These are phyloP conservation scores for Dryas integrifolia DNA, from an alignment of 331 rosid genomes.

Conservation along the genomic window DNA sequence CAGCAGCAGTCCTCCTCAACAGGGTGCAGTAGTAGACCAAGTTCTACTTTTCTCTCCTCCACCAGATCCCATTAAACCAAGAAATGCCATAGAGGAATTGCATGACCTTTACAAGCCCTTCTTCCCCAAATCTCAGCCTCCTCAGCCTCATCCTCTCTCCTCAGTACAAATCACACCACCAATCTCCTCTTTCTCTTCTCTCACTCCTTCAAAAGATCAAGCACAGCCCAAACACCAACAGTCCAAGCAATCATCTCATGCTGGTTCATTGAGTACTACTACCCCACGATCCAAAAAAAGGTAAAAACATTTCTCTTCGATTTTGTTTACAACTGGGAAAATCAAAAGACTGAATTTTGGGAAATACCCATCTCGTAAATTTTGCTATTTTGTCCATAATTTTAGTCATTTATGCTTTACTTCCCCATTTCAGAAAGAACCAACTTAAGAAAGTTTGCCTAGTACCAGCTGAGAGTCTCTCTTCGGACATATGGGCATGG, in stretches of 20 bases:
- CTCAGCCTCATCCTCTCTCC: conserved; percentile 12
- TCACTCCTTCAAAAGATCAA: conserved; percentile 34
- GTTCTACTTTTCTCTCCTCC: conserved; percentile 32
- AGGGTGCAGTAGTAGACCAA: neutral
- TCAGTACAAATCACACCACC: conserved; percentile 29
- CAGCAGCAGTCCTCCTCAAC: conserved; percentile 11
- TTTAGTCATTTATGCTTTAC: conserved; percentile 8
- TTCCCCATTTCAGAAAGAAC: conserved; percentile 59
- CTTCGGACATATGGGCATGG: conserved; percentile 98
- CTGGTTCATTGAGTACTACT: conserved; percentile 33
- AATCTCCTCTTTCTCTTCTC: conserved; percentile 21
- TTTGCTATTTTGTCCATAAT: conserved; percentile 1
- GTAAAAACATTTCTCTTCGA: conserved; percentile 32
- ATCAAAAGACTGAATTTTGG: neutral
- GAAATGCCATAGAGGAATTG: conserved; percentile 46
- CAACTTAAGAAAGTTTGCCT: conserved; percentile 81
- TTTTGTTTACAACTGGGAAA: neutral
- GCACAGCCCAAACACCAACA: conserved; percentile 28
- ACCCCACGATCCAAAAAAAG: conserved; percentile 81
- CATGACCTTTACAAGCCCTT: conserved; percentile 86
- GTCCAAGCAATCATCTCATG: conserved; percentile 35
- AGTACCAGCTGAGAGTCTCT: conserved; percentile 74
- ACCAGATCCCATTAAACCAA: conserved; percentile 48
- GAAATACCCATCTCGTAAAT: neutral
- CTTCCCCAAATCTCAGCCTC: conserved; percentile 50